Conservation (phyloP, 495 filamentous ascomycete species). For the Trypethelium eluteriae region DNA sequence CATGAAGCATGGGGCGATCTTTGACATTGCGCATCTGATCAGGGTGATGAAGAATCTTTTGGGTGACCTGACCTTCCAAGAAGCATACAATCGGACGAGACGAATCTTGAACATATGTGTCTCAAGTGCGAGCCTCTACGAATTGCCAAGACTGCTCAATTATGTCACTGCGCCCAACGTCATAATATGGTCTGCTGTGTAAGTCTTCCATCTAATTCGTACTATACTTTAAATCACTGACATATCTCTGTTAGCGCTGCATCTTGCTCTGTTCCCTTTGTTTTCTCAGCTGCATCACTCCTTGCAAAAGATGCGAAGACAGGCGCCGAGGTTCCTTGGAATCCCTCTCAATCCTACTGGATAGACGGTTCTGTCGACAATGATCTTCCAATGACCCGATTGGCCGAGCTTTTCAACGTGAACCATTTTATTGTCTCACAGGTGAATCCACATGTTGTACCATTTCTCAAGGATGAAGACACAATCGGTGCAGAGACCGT, state of each 20-base stretch:
- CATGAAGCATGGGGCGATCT: conserved; percentile 70
- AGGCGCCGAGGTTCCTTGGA: conserved; percentile 72
- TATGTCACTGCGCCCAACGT: conserved; percentile 91
- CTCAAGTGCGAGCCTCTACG: conserved; percentile 77
- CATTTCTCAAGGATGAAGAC: conserved; percentile 47
- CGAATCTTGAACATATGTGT: conserved; percentile 90
- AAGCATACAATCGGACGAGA: conserved; percentile 86
- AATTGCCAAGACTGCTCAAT: conserved; percentile 78
- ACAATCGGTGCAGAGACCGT: conserved; percentile 23
- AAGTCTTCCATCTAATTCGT: conserved; percentile 32
- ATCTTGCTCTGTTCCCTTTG: conserved; percentile 85
- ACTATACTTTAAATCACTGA: conserved; percentile 22
- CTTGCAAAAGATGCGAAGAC: conserved; percentile 81
- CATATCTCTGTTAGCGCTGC: conserved; percentile 44
- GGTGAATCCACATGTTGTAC: conserved; percentile 88
- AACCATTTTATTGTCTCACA: conserved; percentile 98
- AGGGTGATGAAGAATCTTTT: conserved; percentile 71
- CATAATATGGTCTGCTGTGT: conserved; percentile 93
- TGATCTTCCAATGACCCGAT: conserved; percentile 82
- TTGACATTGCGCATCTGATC: conserved; percentile 72
- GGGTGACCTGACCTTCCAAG: conserved; percentile 87
- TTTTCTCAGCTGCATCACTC: conserved; percentile 68
- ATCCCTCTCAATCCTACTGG: conserved; percentile 70
- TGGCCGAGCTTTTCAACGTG: conserved; percentile 95
- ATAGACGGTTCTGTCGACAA: conserved; percentile 94